Evolutionary conservation across 495 filamentous ascomycete genomes (phyloP), one percentile per base, ranked within the genome.

Genomic region (Aspergillus avenaceus): DNA sequence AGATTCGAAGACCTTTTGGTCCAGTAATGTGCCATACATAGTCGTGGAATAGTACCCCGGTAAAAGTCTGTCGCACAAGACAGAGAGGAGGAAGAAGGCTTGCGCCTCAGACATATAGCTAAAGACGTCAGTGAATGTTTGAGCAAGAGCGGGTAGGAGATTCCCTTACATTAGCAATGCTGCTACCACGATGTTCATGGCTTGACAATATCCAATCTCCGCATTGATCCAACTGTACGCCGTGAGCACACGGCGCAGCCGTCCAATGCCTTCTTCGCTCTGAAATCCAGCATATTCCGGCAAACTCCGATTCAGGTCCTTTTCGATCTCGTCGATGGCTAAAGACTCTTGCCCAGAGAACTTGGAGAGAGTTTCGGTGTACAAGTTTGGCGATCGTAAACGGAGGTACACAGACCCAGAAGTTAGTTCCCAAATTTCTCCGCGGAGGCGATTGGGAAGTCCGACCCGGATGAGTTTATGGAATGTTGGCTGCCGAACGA

Each of bases 111-210:
- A 97, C 87, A 96, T 93, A 71, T 97, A 98, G 61, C 85, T 88
- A 50, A 5, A 45, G 16, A 45, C 16, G 59, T 73, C 44, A 67
- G 67, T 44, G 19, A 29, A 13, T 9, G 18, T 28, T 27, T 19
- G 40, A 7, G 14, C 16, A 8, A 38, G 14, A 13, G 27, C n/a
- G 37, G 32, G 8, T 14, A 50, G 21, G 28, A 9, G n/a, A 62
- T 78, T n/a, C n/a, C n/a, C n/a, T 37, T 73, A 88, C 74, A 98
- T 98, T 29, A 98, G 77, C 45, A 98, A 66, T 8, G 93, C 93
- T 14, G 93, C 93, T 6, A 96, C 91, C 14, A 98, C 93, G 53
- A 98, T 98, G 63, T 98, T 98, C 93, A 98, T 98, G 19, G 93
- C 93, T 66, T 98, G 93, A 64, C 93, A 98, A 65, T 98, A 98